A percentile compares a stretch with the other conserved stretches of the same genome.
These are phyloP conservation scores for Fraxinus americana DNA, from an alignment of 257 asterid genomes.

Conservation along the genomic window DNA sequence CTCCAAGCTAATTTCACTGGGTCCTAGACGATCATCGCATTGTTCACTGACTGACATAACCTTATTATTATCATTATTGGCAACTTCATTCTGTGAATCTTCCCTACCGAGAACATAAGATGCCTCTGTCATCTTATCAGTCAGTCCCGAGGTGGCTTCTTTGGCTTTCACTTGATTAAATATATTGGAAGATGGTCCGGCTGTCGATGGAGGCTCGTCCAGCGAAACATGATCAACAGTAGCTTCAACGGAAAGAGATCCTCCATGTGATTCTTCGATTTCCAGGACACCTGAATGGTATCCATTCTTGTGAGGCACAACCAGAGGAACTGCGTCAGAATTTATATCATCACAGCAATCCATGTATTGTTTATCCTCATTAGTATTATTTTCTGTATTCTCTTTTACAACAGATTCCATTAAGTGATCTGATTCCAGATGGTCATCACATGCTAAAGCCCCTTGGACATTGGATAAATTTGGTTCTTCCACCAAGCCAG, in stretches of 20 bases:
- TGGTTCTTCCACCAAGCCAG: conserved; percentile 81
- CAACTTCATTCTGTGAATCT: conserved; percentile 33
- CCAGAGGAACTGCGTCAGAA: conserved; percentile 38
- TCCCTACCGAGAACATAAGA: conserved; percentile 34
- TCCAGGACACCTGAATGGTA: conserved; percentile 40
- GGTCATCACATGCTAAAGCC: conserved; percentile 83
- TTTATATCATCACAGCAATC: conserved; percentile 37
- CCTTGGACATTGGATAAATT: conserved; percentile 72
- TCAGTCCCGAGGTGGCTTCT: conserved; percentile 26
- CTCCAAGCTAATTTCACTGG: conserved; percentile 36
- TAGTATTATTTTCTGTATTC: conserved; percentile 31
- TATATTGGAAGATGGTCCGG: conserved; percentile 33
- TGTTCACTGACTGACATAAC: conserved; percentile 29
- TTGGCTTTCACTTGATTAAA: conserved; percentile 31
- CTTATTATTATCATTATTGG: conserved; percentile 26
- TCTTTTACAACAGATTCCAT: conserved; percentile 40
- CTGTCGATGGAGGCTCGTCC: conserved; percentile 36
- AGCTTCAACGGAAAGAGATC: conserved; percentile 33
- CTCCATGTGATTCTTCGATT: conserved; percentile 37
- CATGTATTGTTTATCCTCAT: conserved; percentile 39
- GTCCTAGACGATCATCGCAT: conserved; percentile 30
- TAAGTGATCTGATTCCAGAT: conserved; percentile 62
- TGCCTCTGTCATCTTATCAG: conserved; percentile 36
- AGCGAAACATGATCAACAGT: conserved; percentile 24
- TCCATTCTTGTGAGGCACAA: conserved; percentile 44